Conservation (phyloP, 495 filamentous ascomycete species). For the Xylaria sp. region DNA sequence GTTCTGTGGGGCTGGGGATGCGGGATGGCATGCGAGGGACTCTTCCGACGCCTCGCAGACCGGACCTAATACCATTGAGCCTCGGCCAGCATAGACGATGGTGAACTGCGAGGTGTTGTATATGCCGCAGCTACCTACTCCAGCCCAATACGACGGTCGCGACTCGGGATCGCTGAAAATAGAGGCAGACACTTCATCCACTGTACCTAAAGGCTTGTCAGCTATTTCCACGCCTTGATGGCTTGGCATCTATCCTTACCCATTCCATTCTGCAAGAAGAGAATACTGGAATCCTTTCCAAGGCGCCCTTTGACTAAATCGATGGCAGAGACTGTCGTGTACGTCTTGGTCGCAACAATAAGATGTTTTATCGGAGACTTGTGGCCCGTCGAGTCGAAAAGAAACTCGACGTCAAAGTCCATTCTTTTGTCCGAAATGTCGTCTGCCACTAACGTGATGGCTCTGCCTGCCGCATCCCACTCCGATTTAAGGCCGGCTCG, state of each 20-base stretch:
- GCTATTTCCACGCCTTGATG: slow-evolving; percentile 2
- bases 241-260: slow-evolving; percentile 47
- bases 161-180: slow-evolving; percentile 65
- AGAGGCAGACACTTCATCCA: slow-evolving; percentile 65
- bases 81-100: slow-evolving; percentile 66
- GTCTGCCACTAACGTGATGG: slow-evolving; percentile 34
- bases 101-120: slow-evolving; percentile 59
- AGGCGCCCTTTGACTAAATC: slow-evolving; percentile 63
- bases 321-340: slow-evolving; percentile 62
- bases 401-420: slow-evolving; percentile 48
- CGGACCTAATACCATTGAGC: slow-evolving; percentile 63
- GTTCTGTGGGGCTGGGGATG: slow-evolving; percentile 27
- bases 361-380: slow-evolving; percentile 64
- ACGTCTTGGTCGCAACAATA: slow-evolving; percentile 73
- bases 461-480: slow-evolving; percentile 34
- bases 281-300: slow-evolving; percentile 63
- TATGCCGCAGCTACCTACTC: slow-evolving; percentile 72
- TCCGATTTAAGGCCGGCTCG: slow-evolving; percentile 34
- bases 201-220: slow-evolving; percentile 27
- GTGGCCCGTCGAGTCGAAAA: slow-evolving; percentile 39
- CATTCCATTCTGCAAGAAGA: slow-evolving; percentile 83
- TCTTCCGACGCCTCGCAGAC: slow-evolving; percentile 26
- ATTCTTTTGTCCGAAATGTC: slow-evolving; percentile 39
- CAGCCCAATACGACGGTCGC: slow-evolving; percentile 71
- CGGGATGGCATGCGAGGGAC: slow-evolving; percentile 27